Base-by-base conservation (phyloP, 805 yeast genomes). In the Ogataea polymorpha region DNA sequence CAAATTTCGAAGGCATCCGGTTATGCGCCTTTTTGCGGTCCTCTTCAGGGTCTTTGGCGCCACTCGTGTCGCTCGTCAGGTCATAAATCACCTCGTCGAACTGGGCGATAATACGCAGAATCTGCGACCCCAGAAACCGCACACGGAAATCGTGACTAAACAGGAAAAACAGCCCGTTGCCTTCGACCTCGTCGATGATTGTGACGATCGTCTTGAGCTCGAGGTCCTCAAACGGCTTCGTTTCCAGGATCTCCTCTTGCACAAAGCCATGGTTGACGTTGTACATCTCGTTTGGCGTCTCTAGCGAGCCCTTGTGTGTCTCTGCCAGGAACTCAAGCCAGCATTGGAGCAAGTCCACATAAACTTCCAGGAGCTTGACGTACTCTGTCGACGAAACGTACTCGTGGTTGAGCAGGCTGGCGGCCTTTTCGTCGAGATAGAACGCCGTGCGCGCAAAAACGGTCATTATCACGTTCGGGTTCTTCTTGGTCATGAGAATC, bases 161-260 rank as follows among this genome's bases (percentile, higher is more conserved):
- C 16, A 93, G 67, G 56, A 95, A 91, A 55, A 87, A 93, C 23
- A 93, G 64, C 0, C 96, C 99, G 56, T 90, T 87, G 0, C 99
- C 97, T 62, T 93, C 99, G 8, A 91, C 86, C 47, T 91, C 97
- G 61, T 93, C 98, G 34, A 93, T 82, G 0, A 86, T 83, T 0
- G 96, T 84, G 47, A 87, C 80, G 13, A 88, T 79, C 34, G 79
- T 80, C 50, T 86, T 86, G 74, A 87, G 71, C 55, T 86, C 91
- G 26, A 86, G 61, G 42, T 80, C 86, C 47, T 84, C 89, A 38
- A 69, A 70, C 3, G 68, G 71, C 11, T 66, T 66, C 25, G 67
- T 62, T 45, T 70, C 70, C 35, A 66, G 71, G 18, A 75, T 67
- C 42, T 74, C 65, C 32, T 59, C 58, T 36, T 61, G 65, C 6